phyloP scores from a whole-genome alignment of 2,329 filamentous ascomycete genomes.

The Colletotrichum sp. region DNA sequence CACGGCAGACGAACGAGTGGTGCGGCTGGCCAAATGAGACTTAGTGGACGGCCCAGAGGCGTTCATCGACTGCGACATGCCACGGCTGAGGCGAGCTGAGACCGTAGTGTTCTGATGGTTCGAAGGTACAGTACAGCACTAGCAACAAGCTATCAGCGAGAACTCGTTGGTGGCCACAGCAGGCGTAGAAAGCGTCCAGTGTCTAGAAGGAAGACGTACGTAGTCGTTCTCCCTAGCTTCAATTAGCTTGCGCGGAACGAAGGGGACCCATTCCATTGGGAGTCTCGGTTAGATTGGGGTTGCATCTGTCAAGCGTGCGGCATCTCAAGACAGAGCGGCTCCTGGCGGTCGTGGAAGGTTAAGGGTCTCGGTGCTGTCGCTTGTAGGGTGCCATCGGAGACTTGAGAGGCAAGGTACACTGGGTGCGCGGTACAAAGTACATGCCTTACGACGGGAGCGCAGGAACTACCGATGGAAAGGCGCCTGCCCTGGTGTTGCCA shows the following conservation, averaged over 20 bases:
- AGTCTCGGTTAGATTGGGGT: constrained; percentile 19
- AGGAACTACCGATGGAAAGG: background rate
- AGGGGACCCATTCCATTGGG: constrained; percentile 6
- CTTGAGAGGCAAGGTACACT: background rate
- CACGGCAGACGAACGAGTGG: background rate
- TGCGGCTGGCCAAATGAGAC: background rate
- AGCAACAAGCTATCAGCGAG: background rate
- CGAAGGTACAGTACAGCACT: background rate
- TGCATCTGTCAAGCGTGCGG: background rate
- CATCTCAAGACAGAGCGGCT: constrained; percentile 1
- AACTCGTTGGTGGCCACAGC: background rate
- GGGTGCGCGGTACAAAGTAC: background rate
- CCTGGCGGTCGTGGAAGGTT: background rate
- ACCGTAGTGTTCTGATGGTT: background rate
- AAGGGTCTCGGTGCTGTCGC: background rate
- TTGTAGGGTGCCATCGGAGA: background rate
- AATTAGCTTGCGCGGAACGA: constrained; percentile 8
- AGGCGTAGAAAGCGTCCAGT: background rate
- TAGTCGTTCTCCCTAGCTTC: constrained; percentile 3
- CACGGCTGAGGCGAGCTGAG: constrained; percentile 2
- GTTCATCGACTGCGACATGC: background rate
- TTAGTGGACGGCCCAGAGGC: background rate
- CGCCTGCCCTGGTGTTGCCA: background rate
- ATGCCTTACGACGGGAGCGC: background rate
- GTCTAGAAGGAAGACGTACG: background rate